These are phyloP conservation scores for Pelargonium cotyledonis DNA, from an alignment of 441 rosid genomes.

Conservation along the genomic window DNA sequence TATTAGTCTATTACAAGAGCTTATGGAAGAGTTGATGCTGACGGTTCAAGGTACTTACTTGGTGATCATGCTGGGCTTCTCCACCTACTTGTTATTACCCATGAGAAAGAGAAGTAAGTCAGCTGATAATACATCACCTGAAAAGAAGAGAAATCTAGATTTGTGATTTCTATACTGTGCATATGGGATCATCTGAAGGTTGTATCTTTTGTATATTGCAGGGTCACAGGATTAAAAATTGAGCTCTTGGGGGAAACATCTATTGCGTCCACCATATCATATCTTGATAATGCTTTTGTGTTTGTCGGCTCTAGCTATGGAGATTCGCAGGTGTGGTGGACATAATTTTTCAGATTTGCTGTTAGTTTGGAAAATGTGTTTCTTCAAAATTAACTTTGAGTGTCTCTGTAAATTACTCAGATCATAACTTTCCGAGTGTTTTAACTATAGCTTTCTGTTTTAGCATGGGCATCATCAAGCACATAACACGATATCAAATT, in stretches of 20 bases:
- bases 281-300: conserved; percentile 91
- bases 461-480: neutral
- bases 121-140: conserved; percentile 10
- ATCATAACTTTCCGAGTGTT: neutral
- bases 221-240: conserved; percentile 93
- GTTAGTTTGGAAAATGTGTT: neutral
- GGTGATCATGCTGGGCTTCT: conserved; percentile 96
- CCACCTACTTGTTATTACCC: conserved; percentile 91
- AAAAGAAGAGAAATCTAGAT: conserved; percentile 2
- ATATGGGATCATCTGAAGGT: conserved; percentile 17
- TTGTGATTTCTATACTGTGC: conserved; percentile 6
- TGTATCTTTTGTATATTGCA: conserved; percentile 26
- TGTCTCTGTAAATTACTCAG: neutral
- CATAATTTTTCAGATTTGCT: neutral
- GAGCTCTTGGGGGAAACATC: conserved; percentile 98
- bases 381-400: neutral
- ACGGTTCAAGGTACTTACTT: conserved; percentile 96
- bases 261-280: conserved; percentile 86
- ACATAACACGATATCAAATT: neutral
- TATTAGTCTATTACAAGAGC: conserved; percentile 88
- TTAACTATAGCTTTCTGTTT: neutral
- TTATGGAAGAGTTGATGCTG: conserved; percentile 97
- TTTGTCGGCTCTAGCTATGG: conserved; percentile 97
- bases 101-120: conserved; percentile 94
- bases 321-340: conserved; percentile 77